These are phyloP conservation scores for Mycena epipterygia DNA, from an alignment of 768 basidiomycete genomes.

Conservation along the genomic window DNA sequence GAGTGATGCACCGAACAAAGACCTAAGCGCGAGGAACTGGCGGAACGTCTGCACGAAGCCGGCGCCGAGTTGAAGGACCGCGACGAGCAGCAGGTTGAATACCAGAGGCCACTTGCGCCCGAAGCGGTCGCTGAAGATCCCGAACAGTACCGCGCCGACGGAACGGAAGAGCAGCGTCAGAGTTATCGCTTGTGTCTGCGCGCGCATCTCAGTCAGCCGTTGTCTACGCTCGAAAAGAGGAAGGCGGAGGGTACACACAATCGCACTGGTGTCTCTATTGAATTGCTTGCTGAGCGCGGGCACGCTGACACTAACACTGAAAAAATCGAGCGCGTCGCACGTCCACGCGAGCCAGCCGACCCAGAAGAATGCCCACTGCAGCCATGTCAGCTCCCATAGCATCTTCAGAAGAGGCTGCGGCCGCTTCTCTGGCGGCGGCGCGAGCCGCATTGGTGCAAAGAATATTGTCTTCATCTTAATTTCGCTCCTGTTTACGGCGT, in stretches of 20 bases:
- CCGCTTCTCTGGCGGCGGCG: slow-evolving; percentile 24
- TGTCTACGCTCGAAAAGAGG: slow-evolving; percentile 9
- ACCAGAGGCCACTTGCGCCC: slow-evolving; percentile 96
- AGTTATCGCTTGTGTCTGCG: slow-evolving; percentile 85
- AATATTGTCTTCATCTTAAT: slow-evolving; percentile 23
- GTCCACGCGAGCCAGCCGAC: slow-evolving; percentile 84
- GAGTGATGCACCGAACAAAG: slow-evolving; percentile 72
- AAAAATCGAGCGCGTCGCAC: slow-evolving; percentile 90
- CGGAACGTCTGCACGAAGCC: slow-evolving; percentile 84
- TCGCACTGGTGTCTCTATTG: slow-evolving; percentile 51
- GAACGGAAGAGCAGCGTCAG: slow-evolving; percentile 92
- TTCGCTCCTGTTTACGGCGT: slow-evolving; percentile 7
- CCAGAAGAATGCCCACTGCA: slow-evolving; percentile 35
- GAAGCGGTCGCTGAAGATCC: slow-evolving; percentile 88
- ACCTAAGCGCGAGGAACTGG: slow-evolving; percentile 88
- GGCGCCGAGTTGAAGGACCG: slow-evolving; percentile 80
- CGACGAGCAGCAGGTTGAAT: slow-evolving; percentile 77
- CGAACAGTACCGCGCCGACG: slow-evolving; percentile 85
- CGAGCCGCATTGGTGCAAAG: slow-evolving; percentile 22
- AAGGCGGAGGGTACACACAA: slow-evolving; percentile 47
- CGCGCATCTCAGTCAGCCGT: slow-evolving; percentile 15
- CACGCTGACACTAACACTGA: slow-evolving; percentile 78
- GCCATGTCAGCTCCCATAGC: slow-evolving; percentile 20
- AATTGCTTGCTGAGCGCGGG: slow-evolving; percentile 64
- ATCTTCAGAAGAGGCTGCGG: slow-evolving; percentile 16